Conservation (phyloP, 2,329 filamentous ascomycete species). For the Monosporascus sp. region DNA sequence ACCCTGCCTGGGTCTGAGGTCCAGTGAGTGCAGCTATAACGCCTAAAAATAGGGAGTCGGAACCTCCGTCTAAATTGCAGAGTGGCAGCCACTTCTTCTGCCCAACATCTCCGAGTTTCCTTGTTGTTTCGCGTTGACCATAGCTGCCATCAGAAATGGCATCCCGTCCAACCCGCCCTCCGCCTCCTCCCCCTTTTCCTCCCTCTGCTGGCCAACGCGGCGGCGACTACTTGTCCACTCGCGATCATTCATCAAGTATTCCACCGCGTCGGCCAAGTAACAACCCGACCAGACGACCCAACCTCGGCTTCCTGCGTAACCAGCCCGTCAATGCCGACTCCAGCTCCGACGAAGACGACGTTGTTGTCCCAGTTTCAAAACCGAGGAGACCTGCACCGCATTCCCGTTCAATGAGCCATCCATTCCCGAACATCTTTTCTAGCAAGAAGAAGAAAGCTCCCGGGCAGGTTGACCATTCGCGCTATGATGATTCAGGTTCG, state of each 20-base stretch:
- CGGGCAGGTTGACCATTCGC: conserved; percentile 25
- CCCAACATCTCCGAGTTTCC: neutral
- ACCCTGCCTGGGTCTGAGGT: neutral
- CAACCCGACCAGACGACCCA: conserved; percentile 17
- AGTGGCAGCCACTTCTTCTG: neutral
- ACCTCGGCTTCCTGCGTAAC: conserved; percentile 16
- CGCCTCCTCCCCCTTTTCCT: neutral
- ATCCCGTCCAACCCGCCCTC: neutral
- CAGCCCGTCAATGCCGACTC: conserved; percentile 28
- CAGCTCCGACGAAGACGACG: conserved; percentile 33
- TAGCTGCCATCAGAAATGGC: neutral
- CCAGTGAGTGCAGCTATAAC: neutral
- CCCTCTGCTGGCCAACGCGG: neutral
- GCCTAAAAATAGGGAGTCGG: neutral
- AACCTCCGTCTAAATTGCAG: neutral
- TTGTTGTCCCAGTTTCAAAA: conserved; percentile 13
- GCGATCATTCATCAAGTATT: neutral
- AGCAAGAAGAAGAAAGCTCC: conserved; percentile 50
- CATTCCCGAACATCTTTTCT: conserved; percentile 67
- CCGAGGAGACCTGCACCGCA: conserved; percentile 31
- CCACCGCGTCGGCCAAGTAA: conserved; percentile 15
- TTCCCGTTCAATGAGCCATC: conserved; percentile 71
- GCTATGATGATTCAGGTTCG: conserved; percentile 37
- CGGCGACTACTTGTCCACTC: neutral
- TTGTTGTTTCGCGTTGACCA: neutral